Base-by-base conservation (phyloP, 1,139 yeast genomes). In the Yamadazyma sp. region DNA sequence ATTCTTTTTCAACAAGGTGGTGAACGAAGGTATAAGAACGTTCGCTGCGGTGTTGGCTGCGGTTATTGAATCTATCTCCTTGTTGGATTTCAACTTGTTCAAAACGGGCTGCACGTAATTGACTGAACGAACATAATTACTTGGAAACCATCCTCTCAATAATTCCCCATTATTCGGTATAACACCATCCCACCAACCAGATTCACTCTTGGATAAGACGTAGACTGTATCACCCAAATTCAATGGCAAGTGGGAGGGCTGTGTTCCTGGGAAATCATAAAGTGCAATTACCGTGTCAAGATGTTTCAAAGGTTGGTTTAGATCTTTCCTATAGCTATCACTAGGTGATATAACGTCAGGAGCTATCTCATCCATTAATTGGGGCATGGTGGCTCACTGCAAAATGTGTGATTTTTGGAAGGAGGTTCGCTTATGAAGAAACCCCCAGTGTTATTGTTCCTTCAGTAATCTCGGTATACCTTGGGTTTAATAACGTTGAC, bases 111-210 rank as follows among this genome's bases (percentile, higher is more conserved):
- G 76, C 25, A 71, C 75, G 47, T 71, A 70, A 48, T 70, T 66
- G 22, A 72, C 76, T 1, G 74, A 62, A 34, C 77, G 66, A 14
- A 78, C 79, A 56, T 73, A 77, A 38, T 74, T 73, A 39, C 71
- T 72, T n/a, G 91, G 89, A 59, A 84, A 81, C 92, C 92, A 84
- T 45, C 92, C 92, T 51, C 91, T 66, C 12, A 64, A 59, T 9
- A 74, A 60, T 12, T 67, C 75, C 33, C 77, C 77, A 20, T 52
- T 56, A 20, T 53, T 57, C 5, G 62, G 16, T 2, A 71, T 55
- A 9, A 82, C 72, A 3, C 91, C 91, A 55, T 84, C 92, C 87
- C 89, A 83, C 94, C 94, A 85, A 2, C 85, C 84, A 2, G 75
- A 56, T 23, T 74, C 76, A 7, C 77, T 65, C 45, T 79, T 81